Evolutionary conservation across 225 moss, liverwort and hornwort genomes (phyloP), one percentile per base, ranked within the genome.

Genomic region (Polytrichum commune): DNA sequence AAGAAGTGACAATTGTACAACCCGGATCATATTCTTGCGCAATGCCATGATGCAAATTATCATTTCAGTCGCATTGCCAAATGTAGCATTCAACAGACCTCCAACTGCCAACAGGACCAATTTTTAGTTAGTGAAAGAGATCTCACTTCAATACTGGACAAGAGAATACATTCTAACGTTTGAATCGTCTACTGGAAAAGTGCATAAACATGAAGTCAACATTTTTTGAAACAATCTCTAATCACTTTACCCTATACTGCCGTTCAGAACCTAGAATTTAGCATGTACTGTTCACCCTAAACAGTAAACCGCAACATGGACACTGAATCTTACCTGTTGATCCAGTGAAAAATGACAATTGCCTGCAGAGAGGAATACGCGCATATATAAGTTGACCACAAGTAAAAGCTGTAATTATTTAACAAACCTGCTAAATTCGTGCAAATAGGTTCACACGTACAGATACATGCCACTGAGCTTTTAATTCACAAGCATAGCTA

Each of bases 31-130:
- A 26, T 87, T 89, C 67, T 87, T 86, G 53, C 91, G 85, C 55
- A 93, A 73, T 13, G 93, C 93, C 46, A 93, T 84, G 55, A 91
- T 72, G 60, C 89, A 93, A 22, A 93, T 91, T 24, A 93, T 93
- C 91, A 93, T 89, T 75, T 93, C 93, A 57, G 93, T 93, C 60
- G 93, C 93, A 64, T 93, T 93, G 18, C 93, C 93, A 67, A 93
- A 93, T 2, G 93, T 93, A 8, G 93, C 93, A 76, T 91, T 93
- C 62, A 93, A 62, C n/a, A 93, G 87, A 60, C 91, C 93, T 54
- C 93, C 93, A 18, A 93, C 74, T 64, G 93, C 84, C 70, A n/a
- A 67, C 46, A 46, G 46, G 13, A 46, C 46, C 46, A 46, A 46
- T 46, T 46, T 46, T 46, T 46, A 46, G 46, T 46, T 13, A 46